Evolutionary conservation across 108 stramenopile genomes (phyloP), one percentile per base, ranked within the genome.

Genomic region (Bacterosira constricta): DNA sequence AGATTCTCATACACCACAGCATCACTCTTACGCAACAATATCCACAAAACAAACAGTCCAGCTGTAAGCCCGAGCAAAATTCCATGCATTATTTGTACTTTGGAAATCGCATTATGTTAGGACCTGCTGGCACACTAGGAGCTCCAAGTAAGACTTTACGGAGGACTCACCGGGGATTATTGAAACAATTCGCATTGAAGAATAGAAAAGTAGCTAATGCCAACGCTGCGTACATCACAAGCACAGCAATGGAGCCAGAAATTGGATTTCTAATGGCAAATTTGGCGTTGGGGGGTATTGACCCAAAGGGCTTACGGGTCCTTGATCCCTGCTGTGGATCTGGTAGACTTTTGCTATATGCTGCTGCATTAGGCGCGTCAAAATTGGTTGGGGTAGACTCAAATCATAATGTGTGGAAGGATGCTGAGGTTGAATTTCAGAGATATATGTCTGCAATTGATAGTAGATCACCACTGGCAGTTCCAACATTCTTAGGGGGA

Each of bases 191-290:
- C 34, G 77, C 77, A 11, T 30, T 78, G 35, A 78, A 70, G 27
- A 62, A 51, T 41, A 61, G 59, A 52, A 32, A 46, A 23, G 45
- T n/a, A 30, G 37, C n/a, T 20, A 47, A 58, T 47, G 20, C 31
- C 12, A 38, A 42, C 21, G 21, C 27, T 29, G 13, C 17, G 21
- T 34, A 17, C 13, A 4, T 37, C 45, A 49, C 38, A 44, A 63
- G 54, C 54, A 76, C 75, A 12, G 77, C 77, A 52, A 78, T 78
- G 77, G 77, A 78, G 27, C 77, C 77, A 1, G 77, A 78, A 37
- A 70, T 78, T n/a, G 77, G 77, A 42, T 78, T 78, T 42, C 23
- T 78, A 32, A 78, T 78, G 77, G 69, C 77, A n/a, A 78, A 78
- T 65, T 31, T 78, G 37, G 77, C 76, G 4, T 57, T 63, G 68